A percentile compares a stretch with the other conserved stretches of the same genome.
Conservation (phyloP, 2,329 filamentous ascomycete genomes). For the Cladosporium colombiae region DNA sequence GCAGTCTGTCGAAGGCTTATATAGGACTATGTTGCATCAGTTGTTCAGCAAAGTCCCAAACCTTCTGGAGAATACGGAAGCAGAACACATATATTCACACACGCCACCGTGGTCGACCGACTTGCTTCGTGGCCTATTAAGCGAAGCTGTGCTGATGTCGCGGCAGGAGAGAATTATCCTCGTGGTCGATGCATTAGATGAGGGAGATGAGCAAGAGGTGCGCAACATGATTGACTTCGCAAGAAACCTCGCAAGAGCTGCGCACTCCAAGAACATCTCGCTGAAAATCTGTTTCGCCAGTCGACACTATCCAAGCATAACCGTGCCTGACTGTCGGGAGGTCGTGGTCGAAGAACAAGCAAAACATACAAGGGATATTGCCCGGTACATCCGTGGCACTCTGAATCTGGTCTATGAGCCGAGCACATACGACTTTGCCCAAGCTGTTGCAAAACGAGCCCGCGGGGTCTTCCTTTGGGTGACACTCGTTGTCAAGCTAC, state of each 20-base stretch:
- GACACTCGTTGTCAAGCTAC: background rate
- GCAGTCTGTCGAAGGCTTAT: too few relatives aligned
- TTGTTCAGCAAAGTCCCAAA: background rate
- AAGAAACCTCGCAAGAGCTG: background rate
- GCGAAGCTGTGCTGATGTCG: background rate
- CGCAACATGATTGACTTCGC: background rate
- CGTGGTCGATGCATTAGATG: background rate
- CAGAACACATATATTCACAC: background rate
- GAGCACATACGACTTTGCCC: too few relatives aligned
- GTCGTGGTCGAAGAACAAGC: background rate
- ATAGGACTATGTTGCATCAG: too few relatives aligned
- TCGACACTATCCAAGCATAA: background rate
- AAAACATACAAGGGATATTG: background rate
- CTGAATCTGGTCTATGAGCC: background rate
- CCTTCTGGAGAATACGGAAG: background rate
- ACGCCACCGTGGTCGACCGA: background rate
- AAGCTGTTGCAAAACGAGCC: background rate
- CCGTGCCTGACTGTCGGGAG: background rate
- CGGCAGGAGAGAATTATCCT: background rate
- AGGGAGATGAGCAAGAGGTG: background rate
- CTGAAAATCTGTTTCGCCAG: background rate
- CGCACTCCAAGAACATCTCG: background rate
- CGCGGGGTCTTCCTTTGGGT: background rate
- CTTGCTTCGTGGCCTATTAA: background rate
- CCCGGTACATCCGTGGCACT: background rate